phyloP scores from a whole-genome alignment of 345 rosid genomes.

The Moringa oleifera region DNA sequence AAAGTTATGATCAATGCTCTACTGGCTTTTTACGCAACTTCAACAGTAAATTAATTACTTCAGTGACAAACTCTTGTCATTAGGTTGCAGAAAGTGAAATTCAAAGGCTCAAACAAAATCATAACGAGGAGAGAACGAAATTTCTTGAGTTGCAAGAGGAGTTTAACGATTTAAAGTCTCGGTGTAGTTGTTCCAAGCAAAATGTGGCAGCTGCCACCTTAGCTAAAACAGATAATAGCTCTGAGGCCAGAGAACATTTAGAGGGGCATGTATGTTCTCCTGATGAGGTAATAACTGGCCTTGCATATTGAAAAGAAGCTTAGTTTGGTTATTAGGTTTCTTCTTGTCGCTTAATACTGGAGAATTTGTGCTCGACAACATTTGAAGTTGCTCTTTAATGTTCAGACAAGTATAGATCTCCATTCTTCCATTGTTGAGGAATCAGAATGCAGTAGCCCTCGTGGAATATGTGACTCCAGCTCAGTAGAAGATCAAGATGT shows the following conservation, averaged over 20 bases:
- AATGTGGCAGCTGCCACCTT: conserved; percentile 20
- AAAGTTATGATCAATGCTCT: not conserved
- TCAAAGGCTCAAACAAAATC: conserved; percentile 40
- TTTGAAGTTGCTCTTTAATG: conserved; percentile 2
- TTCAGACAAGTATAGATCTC: conserved; percentile 15
- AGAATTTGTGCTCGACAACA: not conserved
- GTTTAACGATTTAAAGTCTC: conserved; percentile 41
- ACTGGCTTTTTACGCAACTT: not conserved
- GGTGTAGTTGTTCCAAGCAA: conserved; percentile 30
- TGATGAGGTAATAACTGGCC: conserved; percentile 26
- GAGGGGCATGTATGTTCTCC: conserved; percentile 19
- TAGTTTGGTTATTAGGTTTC: not conserved
- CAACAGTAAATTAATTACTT: too few relatives aligned
- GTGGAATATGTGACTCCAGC: conserved; percentile 9
- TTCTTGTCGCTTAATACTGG: not conserved
- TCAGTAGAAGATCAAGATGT: conserved; percentile 12
- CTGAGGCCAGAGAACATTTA: conserved; percentile 15
- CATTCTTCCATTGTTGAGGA: conserved; percentile 8
- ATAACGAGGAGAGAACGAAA: conserved; percentile 45
- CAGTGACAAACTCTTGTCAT: conserved; percentile 9
- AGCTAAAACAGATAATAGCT: conserved; percentile 19
- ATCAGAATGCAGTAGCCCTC: conserved; percentile 13
- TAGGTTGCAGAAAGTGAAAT: conserved; percentile 70
- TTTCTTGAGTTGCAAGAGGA: conserved; percentile 46
- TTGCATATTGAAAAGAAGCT: too few relatives aligned